Percentiles rank a stretch among this genome's conserved stretches.
Conservation (phyloP, 1,139 yeast genomes). For the Arxiozyma bovina region DNA sequence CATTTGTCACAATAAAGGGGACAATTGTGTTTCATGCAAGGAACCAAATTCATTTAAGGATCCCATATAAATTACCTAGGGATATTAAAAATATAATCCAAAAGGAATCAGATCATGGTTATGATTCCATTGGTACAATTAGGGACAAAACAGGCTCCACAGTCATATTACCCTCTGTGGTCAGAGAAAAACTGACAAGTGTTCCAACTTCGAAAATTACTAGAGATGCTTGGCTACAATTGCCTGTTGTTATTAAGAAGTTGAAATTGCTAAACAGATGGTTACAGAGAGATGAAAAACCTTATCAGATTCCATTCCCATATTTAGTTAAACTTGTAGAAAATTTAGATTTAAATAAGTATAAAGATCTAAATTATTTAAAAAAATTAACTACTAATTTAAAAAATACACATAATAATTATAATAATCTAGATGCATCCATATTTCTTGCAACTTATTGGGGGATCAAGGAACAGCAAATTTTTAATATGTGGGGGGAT, state of each 20-base stretch:
- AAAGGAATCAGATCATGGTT: constrained; percentile 22
- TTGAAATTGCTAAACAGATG: constrained; percentile 48
- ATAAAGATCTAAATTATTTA: constrained; percentile 6
- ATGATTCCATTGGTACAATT: constrained; percentile 26
- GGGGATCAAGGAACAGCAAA: constrained; percentile 25
- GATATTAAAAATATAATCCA: constrained; percentile 23
- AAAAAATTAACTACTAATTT: background rate
- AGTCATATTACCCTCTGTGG: constrained; percentile 21
- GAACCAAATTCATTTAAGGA: constrained; percentile 40
- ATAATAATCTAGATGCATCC: constrained; percentile 10
- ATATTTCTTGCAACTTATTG: constrained; percentile 23
- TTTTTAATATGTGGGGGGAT: constrained; percentile 25
- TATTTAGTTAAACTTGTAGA: constrained; percentile 37
- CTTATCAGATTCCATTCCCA: constrained; percentile 44
- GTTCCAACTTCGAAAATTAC: constrained; percentile 22
- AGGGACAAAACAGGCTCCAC: constrained; percentile 23
- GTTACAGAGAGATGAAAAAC: constrained; percentile 41
- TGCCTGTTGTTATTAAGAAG: constrained; percentile 34
- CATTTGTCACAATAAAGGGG: constrained; percentile 50
- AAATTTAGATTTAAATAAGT: constrained; percentile 21
- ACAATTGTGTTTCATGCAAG: constrained; percentile 43
- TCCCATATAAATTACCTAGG: constrained; percentile 36
- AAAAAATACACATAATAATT: too few relatives aligned
- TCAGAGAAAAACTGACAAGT: constrained; percentile 26
- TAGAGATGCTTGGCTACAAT: constrained; percentile 30